These are phyloP conservation scores for Periconia digitata DNA, from an alignment of 2,329 filamentous ascomycete species.

Conservation along the genomic window DNA sequence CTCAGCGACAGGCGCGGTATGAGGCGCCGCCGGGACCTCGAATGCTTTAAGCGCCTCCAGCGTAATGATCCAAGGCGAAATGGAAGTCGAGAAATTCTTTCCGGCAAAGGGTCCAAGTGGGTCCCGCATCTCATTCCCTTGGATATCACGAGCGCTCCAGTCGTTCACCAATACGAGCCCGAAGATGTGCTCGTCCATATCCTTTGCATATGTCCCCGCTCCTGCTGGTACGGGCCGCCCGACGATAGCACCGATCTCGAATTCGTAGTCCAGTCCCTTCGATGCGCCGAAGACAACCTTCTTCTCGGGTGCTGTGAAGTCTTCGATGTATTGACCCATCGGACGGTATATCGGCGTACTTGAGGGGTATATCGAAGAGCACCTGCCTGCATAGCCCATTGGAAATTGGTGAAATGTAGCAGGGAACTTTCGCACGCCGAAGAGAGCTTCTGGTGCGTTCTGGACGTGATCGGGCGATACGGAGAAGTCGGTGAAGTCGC, in stretches of 20 bases:
- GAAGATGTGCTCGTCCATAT: constrained; percentile 60
- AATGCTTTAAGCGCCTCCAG: constrained; percentile 57
- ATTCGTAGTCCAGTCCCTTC: constrained; percentile 51
- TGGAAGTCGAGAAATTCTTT: constrained; percentile 62
- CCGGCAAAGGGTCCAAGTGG: constrained; percentile 63
- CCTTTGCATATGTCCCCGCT: constrained; percentile 40
- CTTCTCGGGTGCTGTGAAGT: constrained; percentile 42
- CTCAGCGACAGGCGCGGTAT: constrained; percentile 20
- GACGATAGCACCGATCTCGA: constrained; percentile 53
- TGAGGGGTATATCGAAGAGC: constrained; percentile 56
- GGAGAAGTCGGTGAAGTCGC: constrained; percentile 62
- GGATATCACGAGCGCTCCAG: constrained; percentile 65
- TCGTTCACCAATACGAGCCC: constrained; percentile 65
- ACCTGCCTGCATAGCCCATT: constrained; percentile 58
- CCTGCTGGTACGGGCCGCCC: constrained; percentile 45
- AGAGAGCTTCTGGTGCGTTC: constrained; percentile 49
- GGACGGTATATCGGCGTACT: constrained; percentile 41
- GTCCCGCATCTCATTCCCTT: constrained; percentile 59
- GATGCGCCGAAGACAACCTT: constrained; percentile 53
- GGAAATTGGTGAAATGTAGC: constrained; percentile 39
- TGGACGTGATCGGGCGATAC: constrained; percentile 56
- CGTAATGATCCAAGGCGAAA: constrained; percentile 65
- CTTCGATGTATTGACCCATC: constrained; percentile 29
- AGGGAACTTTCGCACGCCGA: constrained; percentile 23
- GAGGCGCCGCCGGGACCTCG: constrained; percentile 20